A percentile compares a stretch with the other conserved stretches of the same genome.
Evolutionary conservation across 2,329 filamentous ascomycete genomes (phyloP).

Genomic region (Samsoniella hepiali): DNA sequence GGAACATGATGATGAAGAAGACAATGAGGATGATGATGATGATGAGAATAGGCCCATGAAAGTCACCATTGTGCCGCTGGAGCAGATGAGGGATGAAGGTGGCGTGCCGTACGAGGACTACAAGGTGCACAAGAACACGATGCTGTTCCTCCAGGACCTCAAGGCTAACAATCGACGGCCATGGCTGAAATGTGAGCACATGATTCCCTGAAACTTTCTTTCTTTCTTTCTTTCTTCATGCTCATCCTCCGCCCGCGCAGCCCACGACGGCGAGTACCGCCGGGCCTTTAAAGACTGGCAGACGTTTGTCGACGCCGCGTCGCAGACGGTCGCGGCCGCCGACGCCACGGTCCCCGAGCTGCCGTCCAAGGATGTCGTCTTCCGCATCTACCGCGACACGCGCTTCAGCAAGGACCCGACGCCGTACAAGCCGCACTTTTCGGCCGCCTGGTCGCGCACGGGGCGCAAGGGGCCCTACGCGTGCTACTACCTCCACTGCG

Average conservation of each 20-base stretch:
- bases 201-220: neutral
- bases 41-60: slow-evolving; percentile 37
- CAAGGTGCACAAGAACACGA: slow-evolving; percentile 54
- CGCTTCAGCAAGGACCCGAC: slow-evolving; percentile 81
- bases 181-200: slow-evolving; percentile 54
- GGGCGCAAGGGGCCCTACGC: slow-evolving; percentile 85
- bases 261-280: slow-evolving; percentile 76
- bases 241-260: slow-evolving; percentile 39
- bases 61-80: slow-evolving; percentile 35
- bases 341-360: slow-evolving; percentile 85
- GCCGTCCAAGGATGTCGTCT: slow-evolving; percentile 80
- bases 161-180: slow-evolving; percentile 56
- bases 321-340: slow-evolving; percentile 63
- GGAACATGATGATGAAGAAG: slow-evolving; percentile 25
- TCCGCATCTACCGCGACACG: slow-evolving; percentile 83
- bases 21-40: slow-evolving; percentile 30
- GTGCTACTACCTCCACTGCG: slow-evolving; percentile 81
- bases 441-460: slow-evolving; percentile 81
- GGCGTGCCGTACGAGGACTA: slow-evolving; percentile 48
- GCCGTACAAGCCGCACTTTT: slow-evolving; percentile 87
- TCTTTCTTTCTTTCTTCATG: neutral
- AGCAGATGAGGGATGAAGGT: slow-evolving; percentile 33
- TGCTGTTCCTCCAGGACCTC: slow-evolving; percentile 56
- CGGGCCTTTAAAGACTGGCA: slow-evolving; percentile 78
- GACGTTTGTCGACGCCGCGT: slow-evolving; percentile 70